These are phyloP conservation scores for Aquilaria yunnanensis DNA, from an alignment of 345 rosid genomes.

Conservation along the genomic window DNA sequence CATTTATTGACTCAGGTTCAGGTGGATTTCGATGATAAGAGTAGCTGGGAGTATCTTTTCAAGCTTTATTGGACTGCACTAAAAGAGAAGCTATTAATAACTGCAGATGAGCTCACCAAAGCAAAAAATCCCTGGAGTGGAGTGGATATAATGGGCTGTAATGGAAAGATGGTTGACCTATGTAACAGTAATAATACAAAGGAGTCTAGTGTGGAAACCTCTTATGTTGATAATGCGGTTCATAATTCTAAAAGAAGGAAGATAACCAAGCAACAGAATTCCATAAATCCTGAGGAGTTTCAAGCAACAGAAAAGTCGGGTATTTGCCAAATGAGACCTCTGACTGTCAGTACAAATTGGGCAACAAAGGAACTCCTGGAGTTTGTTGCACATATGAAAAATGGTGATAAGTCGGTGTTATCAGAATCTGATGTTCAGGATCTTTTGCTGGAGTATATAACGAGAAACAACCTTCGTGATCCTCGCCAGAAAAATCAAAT, in stretches of 20 bases:
- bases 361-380: conserved; percentile 79
- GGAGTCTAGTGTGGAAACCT: conserved; percentile 23
- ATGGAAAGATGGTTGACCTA: conserved; percentile 23
- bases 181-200: conserved; percentile 23
- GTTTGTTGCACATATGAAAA: conserved; percentile 60
- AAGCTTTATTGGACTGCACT: conserved; percentile 75
- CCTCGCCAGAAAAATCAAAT: conserved; percentile 59
- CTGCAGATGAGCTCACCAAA: conserved; percentile 51
- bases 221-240: conserved; percentile 28
- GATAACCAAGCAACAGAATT: conserved; percentile 23
- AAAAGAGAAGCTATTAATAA: conserved; percentile 60
- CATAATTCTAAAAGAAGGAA: conserved; percentile 46
- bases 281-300: conserved; percentile 19
- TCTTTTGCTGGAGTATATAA: conserved; percentile 65
- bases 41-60: conserved; percentile 93
- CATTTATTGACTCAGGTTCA: conserved; percentile 43
- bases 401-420: conserved; percentile 57
- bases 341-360: conserved; percentile 39
- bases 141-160: conserved; percentile 23
- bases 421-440: conserved; percentile 51
- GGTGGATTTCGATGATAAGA: conserved; percentile 89
- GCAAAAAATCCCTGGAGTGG: conserved; percentile 73
- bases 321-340: conserved; percentile 17
- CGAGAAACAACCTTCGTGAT: conserved; percentile 59
- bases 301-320: conserved; percentile 15